phyloP scores from a whole-genome alignment of 805 yeast genomes.

The Jamesozyma rosinii region DNA sequence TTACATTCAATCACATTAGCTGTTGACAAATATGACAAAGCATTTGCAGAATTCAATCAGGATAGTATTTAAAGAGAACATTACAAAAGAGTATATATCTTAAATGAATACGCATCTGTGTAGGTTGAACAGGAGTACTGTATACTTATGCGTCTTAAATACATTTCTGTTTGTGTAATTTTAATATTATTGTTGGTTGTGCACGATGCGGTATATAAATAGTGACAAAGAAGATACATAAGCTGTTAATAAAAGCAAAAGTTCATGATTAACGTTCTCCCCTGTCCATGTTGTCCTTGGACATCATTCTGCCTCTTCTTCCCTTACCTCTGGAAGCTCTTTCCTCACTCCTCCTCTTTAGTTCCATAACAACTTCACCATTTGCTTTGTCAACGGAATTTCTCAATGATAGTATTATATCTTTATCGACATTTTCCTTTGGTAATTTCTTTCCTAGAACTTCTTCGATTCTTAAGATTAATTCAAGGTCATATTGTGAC shows the following conservation, averaged over 20 bases:
- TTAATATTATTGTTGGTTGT: no score
- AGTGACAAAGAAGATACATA: no score
- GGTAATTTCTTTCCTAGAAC: constrained; percentile 78
- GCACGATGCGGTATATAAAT: no score
- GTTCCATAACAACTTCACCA: constrained; percentile 71
- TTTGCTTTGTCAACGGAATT: constrained; percentile 86
- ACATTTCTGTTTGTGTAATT: no score
- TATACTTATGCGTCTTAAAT: no score
- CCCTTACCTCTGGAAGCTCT: constrained; percentile 36
- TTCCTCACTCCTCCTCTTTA: constrained; percentile 62
- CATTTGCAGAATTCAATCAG: constrained; percentile 5
- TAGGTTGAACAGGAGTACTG: no score
- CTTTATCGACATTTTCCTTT: constrained; percentile 70
- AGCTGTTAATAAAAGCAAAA: no score
- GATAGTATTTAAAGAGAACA: not conserved
- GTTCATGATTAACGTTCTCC: constrained; percentile 37
- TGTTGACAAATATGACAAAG: constrained; percentile 34
- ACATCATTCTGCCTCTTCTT: constrained; percentile 31
- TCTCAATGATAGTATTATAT: constrained; percentile 66
- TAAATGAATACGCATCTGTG: no score
- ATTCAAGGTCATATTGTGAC: constrained; percentile 89
- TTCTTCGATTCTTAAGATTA: constrained; percentile 79
- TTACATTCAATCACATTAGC: constrained; percentile 40
- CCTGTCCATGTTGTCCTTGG: constrained; percentile 39
- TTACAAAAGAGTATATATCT: no score